Evolutionary conservation across 805 yeast genomes (phyloP), one percentile per base, ranked within the genome.

Genomic region (Pichia occidentalis): DNA sequence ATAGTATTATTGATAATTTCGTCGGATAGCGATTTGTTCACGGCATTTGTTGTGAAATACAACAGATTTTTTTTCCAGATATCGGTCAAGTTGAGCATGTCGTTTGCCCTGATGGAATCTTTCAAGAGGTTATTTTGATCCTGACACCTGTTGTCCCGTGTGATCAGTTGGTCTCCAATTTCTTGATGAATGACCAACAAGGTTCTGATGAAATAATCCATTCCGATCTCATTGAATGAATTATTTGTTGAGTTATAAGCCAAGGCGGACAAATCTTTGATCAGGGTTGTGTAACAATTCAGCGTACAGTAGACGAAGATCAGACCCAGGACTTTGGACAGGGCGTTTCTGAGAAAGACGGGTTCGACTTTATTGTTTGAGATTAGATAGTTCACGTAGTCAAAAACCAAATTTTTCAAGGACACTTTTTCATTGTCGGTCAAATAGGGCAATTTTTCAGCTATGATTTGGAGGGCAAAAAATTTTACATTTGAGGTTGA

Each of bases 121-220:
- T 92, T 92, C 44, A 92, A 66, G 30, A 65, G 60, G 48, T 73
- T 80, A 57, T 83, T 85, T 51, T 85, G 73, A 32, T 77, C 79
- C 31, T 73, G 73, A 12, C 70, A 59, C 18, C 73, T 73, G 47
- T 75, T 75, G 14, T 81, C 75, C 50, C 95, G 74, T 23, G 77
- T 63, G 46, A 87, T 82, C 48, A 88, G 71, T 54, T 84, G 92
- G 57, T 92, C 98, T 24, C 95, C 98, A 49, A 92, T 86, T 60
- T 88, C 96, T 21, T 80, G 79, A 57, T 92, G 97, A 43, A 92
- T 76, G 22, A 82, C 74, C 29, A 77, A 59, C 42, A 87, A 64
- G 7, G 86, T 72, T 53, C 96, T 73, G 26, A 81, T 60, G 57
- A 82, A 87, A 58, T 84, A 75, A 53, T 88, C 97, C 9, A 70